Conservation (phyloP, 306 rosid species). For the Cyamopsis tetragonoloba region DNA sequence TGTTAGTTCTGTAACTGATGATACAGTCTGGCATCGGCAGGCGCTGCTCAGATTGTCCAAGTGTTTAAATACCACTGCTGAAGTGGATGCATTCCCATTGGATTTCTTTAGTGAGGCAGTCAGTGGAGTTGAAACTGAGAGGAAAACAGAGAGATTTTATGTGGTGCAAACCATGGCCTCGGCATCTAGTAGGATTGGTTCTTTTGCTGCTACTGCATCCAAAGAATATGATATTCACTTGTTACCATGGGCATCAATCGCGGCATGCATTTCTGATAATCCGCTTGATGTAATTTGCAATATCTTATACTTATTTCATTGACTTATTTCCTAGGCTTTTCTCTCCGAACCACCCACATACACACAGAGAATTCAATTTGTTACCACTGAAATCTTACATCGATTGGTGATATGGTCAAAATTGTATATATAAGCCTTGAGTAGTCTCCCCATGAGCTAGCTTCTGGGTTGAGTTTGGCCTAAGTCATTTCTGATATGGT, state of each 20-base stretch:
- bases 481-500: too few species aligned
- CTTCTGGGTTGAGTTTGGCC: too few species aligned
- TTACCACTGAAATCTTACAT: too few species aligned
- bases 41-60: constrained; percentile 71
- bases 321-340: background rate
- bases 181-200: constrained; percentile 77
- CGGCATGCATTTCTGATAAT: constrained; percentile 77
- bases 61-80: constrained; percentile 40
- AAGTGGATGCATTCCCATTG: constrained; percentile 69
- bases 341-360: background rate
- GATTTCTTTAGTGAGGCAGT: constrained; percentile 62
- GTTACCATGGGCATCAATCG: constrained; percentile 96
- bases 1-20: constrained; percentile 56
- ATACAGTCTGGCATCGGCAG: constrained; percentile 75
- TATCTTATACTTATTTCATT: constrained; percentile 29
- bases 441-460: too few species aligned
- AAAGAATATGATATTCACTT: constrained; percentile 95
- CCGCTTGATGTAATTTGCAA: constrained; percentile 57
- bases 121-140: constrained; percentile 49
- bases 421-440: too few species aligned
- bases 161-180: constrained; percentile 88
- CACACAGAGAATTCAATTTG: background rate
- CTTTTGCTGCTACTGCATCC: constrained; percentile 77
- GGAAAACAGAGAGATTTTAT: constrained; percentile 68
- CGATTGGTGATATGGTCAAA: too few species aligned